A percentile compares a stretch with the other conserved stretches of the same genome.
phyloP scores from a whole-genome alignment of 208 protist species.

The Leishmania aethiopica region DNA sequence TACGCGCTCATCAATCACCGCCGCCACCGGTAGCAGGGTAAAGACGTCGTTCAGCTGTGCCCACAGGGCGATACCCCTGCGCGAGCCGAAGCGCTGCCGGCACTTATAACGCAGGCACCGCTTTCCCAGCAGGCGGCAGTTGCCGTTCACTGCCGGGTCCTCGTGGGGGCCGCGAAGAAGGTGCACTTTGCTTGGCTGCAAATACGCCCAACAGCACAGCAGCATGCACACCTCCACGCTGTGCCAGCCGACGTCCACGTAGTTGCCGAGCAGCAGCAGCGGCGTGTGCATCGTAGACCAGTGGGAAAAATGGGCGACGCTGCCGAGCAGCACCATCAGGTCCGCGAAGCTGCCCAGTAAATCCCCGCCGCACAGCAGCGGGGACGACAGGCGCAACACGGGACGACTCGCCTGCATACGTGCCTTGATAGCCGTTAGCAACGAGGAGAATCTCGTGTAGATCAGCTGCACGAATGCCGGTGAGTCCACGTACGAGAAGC shows the following conservation, averaged over 20 bases:
- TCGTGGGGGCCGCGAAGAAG: conserved; percentile 92
- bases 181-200: conserved; percentile 67
- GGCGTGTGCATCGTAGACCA: conserved; percentile 54
- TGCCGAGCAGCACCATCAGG: conserved; percentile 47
- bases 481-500: conserved; percentile 17
- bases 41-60: conserved; percentile 74
- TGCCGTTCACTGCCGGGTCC: conserved; percentile 73
- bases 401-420: conserved; percentile 15
- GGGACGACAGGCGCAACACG: conserved; percentile 46
- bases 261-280: conserved; percentile 97
- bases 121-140: conserved; percentile 52
- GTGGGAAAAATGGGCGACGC: conserved; percentile 45
- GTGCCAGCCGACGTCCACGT: conserved; percentile 94
- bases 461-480: conserved; percentile 12
- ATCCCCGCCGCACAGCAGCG: conserved; percentile 74
- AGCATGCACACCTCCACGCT: conserved; percentile 76
- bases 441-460: conserved; percentile 11
- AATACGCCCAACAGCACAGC: conserved; percentile 69
- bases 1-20: conserved; percentile 81
- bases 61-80: conserved; percentile 69
- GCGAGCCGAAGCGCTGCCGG: conserved; percentile 59
- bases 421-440: conserved; percentile 1
- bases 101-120: conserved; percentile 68
- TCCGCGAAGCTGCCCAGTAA: conserved; percentile 77
- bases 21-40: conserved; percentile 67